phyloP scores from a whole-genome alignment of 805 yeast species.

The Zygotorulaspora chibaensis region DNA sequence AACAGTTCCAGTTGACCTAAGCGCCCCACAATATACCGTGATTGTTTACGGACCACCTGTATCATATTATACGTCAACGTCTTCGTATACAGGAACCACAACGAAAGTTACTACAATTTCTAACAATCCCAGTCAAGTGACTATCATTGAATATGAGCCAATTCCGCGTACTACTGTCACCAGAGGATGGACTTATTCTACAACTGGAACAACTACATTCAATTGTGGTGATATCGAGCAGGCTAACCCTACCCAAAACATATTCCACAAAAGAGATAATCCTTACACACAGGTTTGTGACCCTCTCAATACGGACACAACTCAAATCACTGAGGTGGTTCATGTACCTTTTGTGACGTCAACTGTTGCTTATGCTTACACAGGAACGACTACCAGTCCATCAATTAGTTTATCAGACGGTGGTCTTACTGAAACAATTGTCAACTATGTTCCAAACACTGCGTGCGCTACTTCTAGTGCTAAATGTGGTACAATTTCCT shows the following conservation, averaged over 20 bases:
- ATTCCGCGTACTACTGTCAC: conserved; percentile 11
- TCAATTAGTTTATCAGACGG: conserved; percentile 10
- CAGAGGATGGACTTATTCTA: conserved; percentile 9
- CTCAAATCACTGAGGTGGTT: conserved; percentile 8
- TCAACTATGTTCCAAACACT: conserved; percentile 8
- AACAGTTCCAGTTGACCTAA: conserved; percentile 1
- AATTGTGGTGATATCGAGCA: conserved; percentile 12
- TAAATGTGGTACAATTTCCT: conserved; percentile 4
- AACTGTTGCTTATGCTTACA: conserved; percentile 6
- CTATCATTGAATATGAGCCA: conserved; percentile 8
- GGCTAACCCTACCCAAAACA: conserved; percentile 6
- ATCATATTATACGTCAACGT: conserved; percentile 3
- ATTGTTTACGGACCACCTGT: conserved; percentile 11
- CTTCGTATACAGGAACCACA: conserved; percentile 6
- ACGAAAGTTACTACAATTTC: conserved; percentile 1
- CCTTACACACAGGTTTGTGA: conserved; percentile 11
- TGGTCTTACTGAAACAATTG: conserved; percentile 7
- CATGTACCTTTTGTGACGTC: conserved; percentile 11
- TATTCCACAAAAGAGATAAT: conserved; percentile 12
- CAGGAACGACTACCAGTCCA: conserved; percentile 7
- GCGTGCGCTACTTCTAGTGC: conserved; percentile 7
- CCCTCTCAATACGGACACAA: conserved; percentile 10
- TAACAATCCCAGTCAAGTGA: conserved; percentile 6
- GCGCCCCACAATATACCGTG: conserved; percentile 5
- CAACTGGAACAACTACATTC: conserved; percentile 8